phyloP scores from a whole-genome alignment of 2,329 filamentous ascomycete species.

The Falciphora oryzae region DNA sequence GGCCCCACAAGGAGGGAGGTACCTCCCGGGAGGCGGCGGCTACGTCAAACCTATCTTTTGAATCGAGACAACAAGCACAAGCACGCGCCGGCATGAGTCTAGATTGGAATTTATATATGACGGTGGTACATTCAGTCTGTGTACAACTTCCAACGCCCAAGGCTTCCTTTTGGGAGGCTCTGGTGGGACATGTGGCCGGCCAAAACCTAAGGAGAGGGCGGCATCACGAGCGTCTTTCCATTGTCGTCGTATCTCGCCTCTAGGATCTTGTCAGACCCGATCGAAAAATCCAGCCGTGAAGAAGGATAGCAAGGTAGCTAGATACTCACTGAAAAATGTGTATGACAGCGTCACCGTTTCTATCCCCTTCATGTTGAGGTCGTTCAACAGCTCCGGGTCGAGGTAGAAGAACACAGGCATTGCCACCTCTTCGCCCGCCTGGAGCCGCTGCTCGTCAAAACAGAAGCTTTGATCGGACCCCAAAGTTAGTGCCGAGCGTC shows the following conservation, averaged over 20 bases:
- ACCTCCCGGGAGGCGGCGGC: not conserved
- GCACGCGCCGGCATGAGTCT: not conserved
- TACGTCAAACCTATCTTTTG: not conserved
- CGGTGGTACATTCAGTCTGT: not conserved
- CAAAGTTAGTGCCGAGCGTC: not conserved
- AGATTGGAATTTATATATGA: not conserved
- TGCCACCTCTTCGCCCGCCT: slow-evolving; percentile 93
- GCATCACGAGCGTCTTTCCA: not conserved
- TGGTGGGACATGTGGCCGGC: not conserved
- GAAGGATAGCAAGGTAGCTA: not conserved
- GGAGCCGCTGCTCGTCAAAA: slow-evolving; percentile 93
- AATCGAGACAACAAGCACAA: not conserved
- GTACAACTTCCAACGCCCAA: not conserved
- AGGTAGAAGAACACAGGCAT: slow-evolving; percentile 99
- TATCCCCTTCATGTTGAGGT: slow-evolving; percentile 87
- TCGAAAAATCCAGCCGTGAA: not conserved
- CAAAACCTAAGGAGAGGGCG: not conserved
- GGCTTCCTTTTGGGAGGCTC: not conserved
- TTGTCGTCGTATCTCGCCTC: slow-evolving; percentile 11
- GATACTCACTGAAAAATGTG: slow-evolving; percentile 88
- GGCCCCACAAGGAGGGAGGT: not conserved
- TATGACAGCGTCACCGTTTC: slow-evolving; percentile 95
- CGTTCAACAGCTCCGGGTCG: slow-evolving; percentile 88
- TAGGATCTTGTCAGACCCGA: not conserved
- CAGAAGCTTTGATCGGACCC: slow-evolving; percentile 57